Conservation (phyloP, 805 yeast species). For the Ogataea zsoltii region DNA sequence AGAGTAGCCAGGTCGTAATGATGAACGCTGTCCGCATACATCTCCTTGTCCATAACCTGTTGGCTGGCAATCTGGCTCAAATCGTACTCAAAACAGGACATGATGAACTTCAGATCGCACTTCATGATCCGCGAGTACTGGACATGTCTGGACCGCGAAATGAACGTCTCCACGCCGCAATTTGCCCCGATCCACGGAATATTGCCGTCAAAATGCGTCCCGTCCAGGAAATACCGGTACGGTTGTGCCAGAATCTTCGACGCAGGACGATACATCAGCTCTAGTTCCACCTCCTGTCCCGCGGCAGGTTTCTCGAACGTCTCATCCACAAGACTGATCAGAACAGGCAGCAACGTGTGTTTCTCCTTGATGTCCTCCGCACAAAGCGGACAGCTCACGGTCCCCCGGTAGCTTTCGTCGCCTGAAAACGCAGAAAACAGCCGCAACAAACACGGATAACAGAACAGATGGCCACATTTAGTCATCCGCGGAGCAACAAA, state of each 20-base stretch:
- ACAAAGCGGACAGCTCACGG: slow-evolving; percentile 82
- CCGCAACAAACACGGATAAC: slow-evolving; percentile 77
- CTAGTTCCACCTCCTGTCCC: slow-evolving; percentile 55
- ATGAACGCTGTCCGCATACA: slow-evolving; percentile 61
- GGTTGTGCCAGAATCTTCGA: slow-evolving; percentile 36
- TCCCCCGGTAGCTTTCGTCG: slow-evolving; percentile 43
- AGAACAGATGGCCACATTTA: slow-evolving; percentile 90
- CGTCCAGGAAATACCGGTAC: slow-evolving; percentile 27
- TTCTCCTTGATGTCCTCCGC: slow-evolving; percentile 53
- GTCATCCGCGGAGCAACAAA: slow-evolving; percentile 95
- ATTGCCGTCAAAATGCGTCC: slow-evolving; percentile 35
- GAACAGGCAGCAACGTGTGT: slow-evolving; percentile 66
- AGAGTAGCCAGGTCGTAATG: slow-evolving; percentile 56
- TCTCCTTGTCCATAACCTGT: slow-evolving; percentile 54
- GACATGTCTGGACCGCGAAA: slow-evolving; percentile 31
- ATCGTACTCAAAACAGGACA: slow-evolving; percentile 60
- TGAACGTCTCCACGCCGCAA: slow-evolving; percentile 28
- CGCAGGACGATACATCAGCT: slow-evolving; percentile 58
- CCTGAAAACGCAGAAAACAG: slow-evolving; percentile 55
- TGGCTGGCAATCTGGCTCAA: slow-evolving; percentile 51
- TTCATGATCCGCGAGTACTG: slow-evolving; percentile 68
- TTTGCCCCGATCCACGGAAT: slow-evolving; percentile 54
- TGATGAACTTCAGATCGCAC: slow-evolving; percentile 57
- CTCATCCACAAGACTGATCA: slow-evolving; percentile 50
- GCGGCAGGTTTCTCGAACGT: slow-evolving; percentile 58